phyloP scores from a whole-genome alignment of 768 basidiomycete genomes.

The Tricholoma saponaceum region DNA sequence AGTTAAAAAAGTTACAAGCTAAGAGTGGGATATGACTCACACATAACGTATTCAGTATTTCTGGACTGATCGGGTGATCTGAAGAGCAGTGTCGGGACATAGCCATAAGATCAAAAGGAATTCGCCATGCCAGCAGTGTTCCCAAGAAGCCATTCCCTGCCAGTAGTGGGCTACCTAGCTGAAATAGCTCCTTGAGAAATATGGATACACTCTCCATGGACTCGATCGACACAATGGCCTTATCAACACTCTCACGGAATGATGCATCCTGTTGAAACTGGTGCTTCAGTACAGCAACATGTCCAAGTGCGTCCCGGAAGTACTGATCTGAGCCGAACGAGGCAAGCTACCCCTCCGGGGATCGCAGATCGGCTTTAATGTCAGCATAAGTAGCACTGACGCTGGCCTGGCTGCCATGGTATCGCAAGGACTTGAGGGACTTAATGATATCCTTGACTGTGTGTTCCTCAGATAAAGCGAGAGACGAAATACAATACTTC shows the following conservation, averaged over 20 bases:
- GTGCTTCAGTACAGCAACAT: not conserved
- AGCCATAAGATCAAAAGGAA: too few species aligned
- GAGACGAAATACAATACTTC: not conserved
- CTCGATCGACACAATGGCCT: not conserved
- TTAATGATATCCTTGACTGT: not conserved
- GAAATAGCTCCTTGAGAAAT: not conserved
- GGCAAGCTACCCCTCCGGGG: not conserved
- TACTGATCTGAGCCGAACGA: not conserved
- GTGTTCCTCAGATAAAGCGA: not conserved
- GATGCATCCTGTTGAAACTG: not conserved
- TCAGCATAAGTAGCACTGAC: not conserved
- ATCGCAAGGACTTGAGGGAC: not conserved
- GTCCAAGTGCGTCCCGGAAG: not conserved
- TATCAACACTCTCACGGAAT: not conserved
- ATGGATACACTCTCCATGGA: not conserved
- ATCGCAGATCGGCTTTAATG: not conserved
- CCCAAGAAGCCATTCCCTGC: too few species aligned
- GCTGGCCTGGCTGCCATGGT: not conserved
- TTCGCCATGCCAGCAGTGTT: too few species aligned
- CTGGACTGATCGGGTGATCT: not conserved
- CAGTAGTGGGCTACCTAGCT: too few species aligned
- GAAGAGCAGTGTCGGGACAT: not conserved
- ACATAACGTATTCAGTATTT: not conserved
- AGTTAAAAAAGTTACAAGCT: not conserved
- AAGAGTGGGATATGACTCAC: not conserved